phyloP scores from a whole-genome alignment of 768 basidiomycete species.

The Mycena indigotica region DNA sequence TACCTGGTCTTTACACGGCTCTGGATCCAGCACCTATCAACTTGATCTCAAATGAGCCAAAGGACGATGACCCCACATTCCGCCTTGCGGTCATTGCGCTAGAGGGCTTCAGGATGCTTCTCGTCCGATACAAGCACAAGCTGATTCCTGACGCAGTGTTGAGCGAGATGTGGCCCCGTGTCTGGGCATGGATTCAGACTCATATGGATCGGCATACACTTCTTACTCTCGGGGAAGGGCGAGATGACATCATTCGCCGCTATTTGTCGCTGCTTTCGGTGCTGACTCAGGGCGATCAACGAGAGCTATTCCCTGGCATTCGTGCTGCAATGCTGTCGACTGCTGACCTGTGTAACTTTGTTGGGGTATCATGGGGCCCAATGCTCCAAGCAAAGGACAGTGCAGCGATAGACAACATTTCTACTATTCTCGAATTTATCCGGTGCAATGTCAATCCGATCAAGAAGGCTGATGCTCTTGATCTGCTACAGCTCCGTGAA shows the following conservation, averaged over 20 bases:
- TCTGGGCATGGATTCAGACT: not conserved
- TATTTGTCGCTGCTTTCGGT: not conserved
- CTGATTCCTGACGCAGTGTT: not conserved
- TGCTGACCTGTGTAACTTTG: not conserved
- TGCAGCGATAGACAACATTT: not conserved
- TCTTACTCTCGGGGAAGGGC: not conserved
- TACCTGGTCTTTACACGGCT: too few species aligned
- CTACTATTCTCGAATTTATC: not conserved
- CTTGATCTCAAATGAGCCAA: too few species aligned
- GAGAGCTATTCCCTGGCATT: not conserved
- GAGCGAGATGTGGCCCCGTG: not conserved
- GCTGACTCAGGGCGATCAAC: too few species aligned
- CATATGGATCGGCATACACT: not conserved
- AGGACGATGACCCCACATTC: too few species aligned
- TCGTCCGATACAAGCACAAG: too few species aligned
- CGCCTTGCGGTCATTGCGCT: too few species aligned
- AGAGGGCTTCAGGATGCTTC: too few species aligned
- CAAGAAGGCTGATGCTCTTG: not conserved
- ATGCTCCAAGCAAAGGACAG: not conserved
- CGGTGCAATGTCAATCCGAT: not conserved
- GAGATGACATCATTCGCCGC: not conserved
- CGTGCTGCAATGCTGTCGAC: not conserved
- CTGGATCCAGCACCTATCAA: too few species aligned
- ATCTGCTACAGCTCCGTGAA: not conserved
- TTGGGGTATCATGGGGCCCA: not conserved